Evolutionary conservation across 768 basidiomycete genomes (phyloP), one percentile per base, ranked within the genome.

Genomic region (Tricholoma terreum): DNA sequence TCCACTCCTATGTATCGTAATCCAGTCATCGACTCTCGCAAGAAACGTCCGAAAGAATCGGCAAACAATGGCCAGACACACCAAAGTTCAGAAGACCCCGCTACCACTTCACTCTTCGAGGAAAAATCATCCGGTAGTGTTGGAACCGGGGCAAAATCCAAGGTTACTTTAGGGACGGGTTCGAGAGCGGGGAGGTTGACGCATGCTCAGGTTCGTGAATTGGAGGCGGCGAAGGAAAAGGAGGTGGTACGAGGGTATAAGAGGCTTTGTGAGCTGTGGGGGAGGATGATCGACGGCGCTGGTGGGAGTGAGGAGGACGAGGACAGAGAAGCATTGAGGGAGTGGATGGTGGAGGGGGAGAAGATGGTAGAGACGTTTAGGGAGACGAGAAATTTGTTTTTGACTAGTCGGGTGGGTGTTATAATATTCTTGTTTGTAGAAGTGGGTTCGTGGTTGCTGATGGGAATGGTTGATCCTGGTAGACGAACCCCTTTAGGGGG

Each of bases 291-390:
- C 35, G 68, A 66, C 10, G 70, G 68, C 6, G 76, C 69, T 8
- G 69, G 74, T 3, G 81, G 82, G 12, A 82, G 84, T 4, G 76
- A 83, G 56, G 77, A 82, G 51, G 83, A 87, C 63, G 98, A 94
- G 90, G 73, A 96, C 61, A 67, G 87, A 27, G 86, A 92, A 63
- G 46, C 46, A 6, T 7, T 31, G 7, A 49, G 46, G 17, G 46
- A 49, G 46, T 49, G 46, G 46, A 31, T 49, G 46, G 46, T 49
- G 27, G 46, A 49, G 46, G 92, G 93, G 0, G 91, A 92, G 67
- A 88, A 84, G 63, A 76, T 99, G 46, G 81, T 97, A 3, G 94
- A 97, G 58, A 86, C 84, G 69, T 98, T 94, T 73, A 77, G 96
- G 52, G 88, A 94, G 74, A 94, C 94, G 0, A 81, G 87, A 59